These are phyloP conservation scores for Bryoglossum gracile DNA, from an alignment of 495 filamentous ascomycete genomes.

Conservation along the genomic window DNA sequence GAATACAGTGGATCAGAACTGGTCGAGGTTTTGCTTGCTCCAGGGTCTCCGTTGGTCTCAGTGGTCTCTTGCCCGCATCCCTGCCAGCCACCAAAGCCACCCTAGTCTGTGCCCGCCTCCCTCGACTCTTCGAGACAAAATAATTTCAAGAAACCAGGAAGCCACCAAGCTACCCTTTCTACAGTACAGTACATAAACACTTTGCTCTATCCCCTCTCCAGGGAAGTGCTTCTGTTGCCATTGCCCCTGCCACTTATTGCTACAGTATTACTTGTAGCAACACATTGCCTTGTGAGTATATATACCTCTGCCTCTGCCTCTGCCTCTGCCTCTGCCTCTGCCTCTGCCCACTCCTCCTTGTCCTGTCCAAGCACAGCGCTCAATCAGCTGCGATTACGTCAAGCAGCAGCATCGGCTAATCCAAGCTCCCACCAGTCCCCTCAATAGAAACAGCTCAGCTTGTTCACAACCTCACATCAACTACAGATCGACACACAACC, in stretches of 20 bases:
- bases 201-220: not conserved
- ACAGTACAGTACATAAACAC: not conserved
- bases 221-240: not conserved
- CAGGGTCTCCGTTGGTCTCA: too few species aligned
- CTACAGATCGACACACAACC: conserved; percentile 24
- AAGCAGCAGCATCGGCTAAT: not conserved
- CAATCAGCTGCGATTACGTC: not conserved
- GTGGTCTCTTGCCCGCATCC: not conserved
- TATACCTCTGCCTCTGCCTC: too few species aligned
- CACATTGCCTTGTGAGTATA: not conserved
- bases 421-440: not conserved
- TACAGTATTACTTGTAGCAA: too few species aligned
- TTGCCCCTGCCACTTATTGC: not conserved
- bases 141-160: conserved; percentile 8
- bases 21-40: too few species aligned
- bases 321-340: too few species aligned
- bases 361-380: not conserved
- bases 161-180: not conserved
- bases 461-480: not conserved
- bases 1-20: not conserved
- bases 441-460: too few species aligned
- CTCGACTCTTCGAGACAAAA: conserved; percentile 13
- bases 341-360: not conserved
- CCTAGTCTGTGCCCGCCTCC: not conserved
- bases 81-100: conserved; percentile 1